These are phyloP conservation scores for Aureobasidium namibiae DNA, from an alignment of 2,329 filamentous ascomycete genomes.

Conservation along the genomic window DNA sequence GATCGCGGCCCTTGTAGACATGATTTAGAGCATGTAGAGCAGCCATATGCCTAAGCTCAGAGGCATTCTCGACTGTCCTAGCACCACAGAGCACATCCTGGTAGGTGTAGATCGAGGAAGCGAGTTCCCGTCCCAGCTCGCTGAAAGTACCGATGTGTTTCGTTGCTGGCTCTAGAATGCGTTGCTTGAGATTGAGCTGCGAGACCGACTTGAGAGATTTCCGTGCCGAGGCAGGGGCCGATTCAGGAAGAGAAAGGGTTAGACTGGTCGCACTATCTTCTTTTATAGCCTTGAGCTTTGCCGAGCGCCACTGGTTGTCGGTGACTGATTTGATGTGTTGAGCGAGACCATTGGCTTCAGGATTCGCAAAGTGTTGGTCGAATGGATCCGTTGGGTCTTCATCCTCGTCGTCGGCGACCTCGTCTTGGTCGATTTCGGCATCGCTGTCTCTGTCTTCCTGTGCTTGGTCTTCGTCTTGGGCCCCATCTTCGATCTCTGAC, in stretches of 20 bases:
- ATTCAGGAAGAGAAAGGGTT: constrained; percentile 17
- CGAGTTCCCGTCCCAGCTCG: constrained; percentile 55
- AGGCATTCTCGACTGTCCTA: constrained; percentile 60
- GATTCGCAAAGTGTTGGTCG: constrained; percentile 66
- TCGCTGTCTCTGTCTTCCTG: constrained; percentile 20
- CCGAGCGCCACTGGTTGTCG: constrained; percentile 39
- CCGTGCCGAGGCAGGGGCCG: neutral
- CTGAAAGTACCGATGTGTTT: constrained; percentile 52
- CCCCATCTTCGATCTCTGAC: constrained; percentile 33
- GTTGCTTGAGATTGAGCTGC: constrained; percentile 60
- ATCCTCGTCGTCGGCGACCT: constrained; percentile 18
- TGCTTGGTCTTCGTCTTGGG: constrained; percentile 45
- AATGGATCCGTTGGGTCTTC: constrained; percentile 57
- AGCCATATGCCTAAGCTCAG: constrained; percentile 59
- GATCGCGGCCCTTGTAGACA: constrained; percentile 84
- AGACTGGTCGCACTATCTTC: constrained; percentile 13
- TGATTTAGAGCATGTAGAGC: constrained; percentile 87
- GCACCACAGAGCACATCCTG: constrained; percentile 70
- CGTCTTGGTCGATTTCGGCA: neutral
- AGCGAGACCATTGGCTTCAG: constrained; percentile 53
- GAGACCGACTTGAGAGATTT: constrained; percentile 12
- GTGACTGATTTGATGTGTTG: constrained; percentile 40
- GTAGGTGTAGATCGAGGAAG: constrained; percentile 71
- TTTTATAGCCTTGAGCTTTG: constrained; percentile 17
- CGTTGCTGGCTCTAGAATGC: constrained; percentile 49